These are phyloP conservation scores for Tulasnella sp. DNA, from an alignment of 768 basidiomycete species.

Conservation along the genomic window DNA sequence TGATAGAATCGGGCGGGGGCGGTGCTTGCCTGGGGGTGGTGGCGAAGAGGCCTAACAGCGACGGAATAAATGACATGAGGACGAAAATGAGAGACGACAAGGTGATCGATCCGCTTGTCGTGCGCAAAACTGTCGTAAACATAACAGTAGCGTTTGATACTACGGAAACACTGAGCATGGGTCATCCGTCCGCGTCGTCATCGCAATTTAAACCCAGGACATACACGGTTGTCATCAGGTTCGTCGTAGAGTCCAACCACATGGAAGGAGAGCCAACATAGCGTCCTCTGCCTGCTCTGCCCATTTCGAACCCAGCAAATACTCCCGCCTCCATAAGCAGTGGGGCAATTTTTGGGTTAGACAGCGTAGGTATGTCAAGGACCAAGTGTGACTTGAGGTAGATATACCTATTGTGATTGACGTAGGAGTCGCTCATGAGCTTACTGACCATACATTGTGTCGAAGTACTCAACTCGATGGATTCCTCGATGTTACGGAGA, in stretches of 20 bases:
- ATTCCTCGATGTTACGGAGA: slow-evolving; percentile 1
- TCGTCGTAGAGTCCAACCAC: background rate
- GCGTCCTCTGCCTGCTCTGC: background rate
- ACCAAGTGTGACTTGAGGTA: slow-evolving; percentile 6
- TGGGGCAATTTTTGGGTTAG: background rate
- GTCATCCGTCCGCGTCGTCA: background rate
- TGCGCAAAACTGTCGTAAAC: background rate
- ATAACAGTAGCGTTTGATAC: background rate
- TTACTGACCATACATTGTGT: background rate
- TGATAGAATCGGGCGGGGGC: background rate
- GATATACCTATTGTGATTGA: background rate
- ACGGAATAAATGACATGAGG: slow-evolving; percentile 1
- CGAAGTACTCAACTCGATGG: background rate
- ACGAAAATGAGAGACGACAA: slow-evolving; percentile 1
- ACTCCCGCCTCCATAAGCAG: slow-evolving; percentile 5
- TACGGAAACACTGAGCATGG: background rate
- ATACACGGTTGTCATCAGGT: background rate
- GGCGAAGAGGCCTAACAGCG: slow-evolving; percentile 2
- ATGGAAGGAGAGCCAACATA: background rate
- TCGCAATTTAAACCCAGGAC: background rate
- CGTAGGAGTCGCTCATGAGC: background rate
- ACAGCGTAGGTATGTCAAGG: slow-evolving; percentile 11
- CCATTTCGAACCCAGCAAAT: slow-evolving; percentile 11
- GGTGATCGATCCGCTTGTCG: background rate
- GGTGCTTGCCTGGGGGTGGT: background rate